Conservation (phyloP, 495 filamentous ascomycete genomes). For the Podospora pseudocomata region DNA sequence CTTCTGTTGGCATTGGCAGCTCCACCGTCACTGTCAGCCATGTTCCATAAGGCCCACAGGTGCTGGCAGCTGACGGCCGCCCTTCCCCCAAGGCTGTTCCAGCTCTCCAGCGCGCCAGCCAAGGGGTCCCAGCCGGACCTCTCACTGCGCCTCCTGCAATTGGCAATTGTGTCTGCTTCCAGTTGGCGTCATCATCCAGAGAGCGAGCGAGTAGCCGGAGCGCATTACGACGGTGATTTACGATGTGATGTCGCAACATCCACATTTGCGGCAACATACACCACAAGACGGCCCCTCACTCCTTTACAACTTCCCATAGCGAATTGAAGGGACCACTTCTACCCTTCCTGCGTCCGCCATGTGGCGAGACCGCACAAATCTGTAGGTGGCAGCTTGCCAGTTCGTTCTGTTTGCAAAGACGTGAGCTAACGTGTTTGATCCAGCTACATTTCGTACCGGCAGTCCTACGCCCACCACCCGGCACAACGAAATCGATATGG, state of each 20-base stretch:
- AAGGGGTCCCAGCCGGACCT: background rate
- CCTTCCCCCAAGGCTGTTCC: background rate
- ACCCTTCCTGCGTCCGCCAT: slow-evolving; percentile 59
- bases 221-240: slow-evolving; percentile 20
- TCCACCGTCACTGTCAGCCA: background rate
- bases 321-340: slow-evolving; percentile 35
- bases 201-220: slow-evolving; percentile 8
- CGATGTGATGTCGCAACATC: slow-evolving; percentile 33
- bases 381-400: slow-evolving; percentile 51
- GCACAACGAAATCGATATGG: slow-evolving; percentile 74
- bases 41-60: slow-evolving; percentile 2
- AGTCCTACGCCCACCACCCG: slow-evolving; percentile 94
- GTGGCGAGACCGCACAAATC: slow-evolving; percentile 98
- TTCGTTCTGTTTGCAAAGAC: background rate
- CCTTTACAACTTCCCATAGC: slow-evolving; percentile 13
- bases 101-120: background rate
- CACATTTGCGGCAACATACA: slow-evolving; percentile 18
- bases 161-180: slow-evolving; percentile 13
- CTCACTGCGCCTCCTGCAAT: slow-evolving; percentile 2
- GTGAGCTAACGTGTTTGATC: background rate
- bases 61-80: slow-evolving; percentile 8
- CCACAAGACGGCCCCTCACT: slow-evolving; percentile 10
- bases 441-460: slow-evolving; percentile 97
- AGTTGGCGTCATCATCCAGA: slow-evolving; percentile 13
- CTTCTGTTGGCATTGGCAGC: slow-evolving; percentile 1